Evolutionary conservation across 2,329 filamentous ascomycete genomes (phyloP).

Genomic region (Amauroascus niger): DNA sequence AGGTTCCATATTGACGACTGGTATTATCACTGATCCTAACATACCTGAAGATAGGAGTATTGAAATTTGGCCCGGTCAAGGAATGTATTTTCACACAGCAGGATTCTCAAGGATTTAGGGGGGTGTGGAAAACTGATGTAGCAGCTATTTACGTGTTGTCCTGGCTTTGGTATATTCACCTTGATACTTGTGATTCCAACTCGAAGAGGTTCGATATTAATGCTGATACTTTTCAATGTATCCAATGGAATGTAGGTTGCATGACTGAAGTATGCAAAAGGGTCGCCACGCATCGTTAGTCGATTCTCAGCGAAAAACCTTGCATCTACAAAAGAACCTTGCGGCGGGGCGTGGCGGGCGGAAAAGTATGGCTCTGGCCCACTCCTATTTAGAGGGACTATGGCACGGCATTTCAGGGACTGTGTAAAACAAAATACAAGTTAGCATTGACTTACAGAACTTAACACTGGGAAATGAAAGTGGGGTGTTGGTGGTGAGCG

Average conservation of each 20-base stretch:
- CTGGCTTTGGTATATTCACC: not conserved
- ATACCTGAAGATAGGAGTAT: conserved; percentile 10
- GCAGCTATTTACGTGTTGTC: not conserved
- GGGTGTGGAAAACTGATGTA: conserved; percentile 1
- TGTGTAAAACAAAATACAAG: conserved; percentile 1
- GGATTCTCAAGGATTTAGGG: not conserved
- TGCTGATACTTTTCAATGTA: conserved; percentile 10
- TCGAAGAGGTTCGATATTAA: not conserved
- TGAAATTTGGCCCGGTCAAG: not conserved
- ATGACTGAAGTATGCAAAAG: conserved; percentile 11
- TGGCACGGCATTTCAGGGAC: conserved; percentile 16
- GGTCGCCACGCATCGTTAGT: conserved; percentile 8
- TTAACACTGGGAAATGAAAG: too few relatives aligned
- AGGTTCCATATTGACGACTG: too few relatives aligned
- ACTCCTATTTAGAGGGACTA: conserved; percentile 14
- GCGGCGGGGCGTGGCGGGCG: conserved; percentile 3
- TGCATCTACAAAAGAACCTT: conserved; percentile 12
- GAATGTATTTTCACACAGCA: not conserved
- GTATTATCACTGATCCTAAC: too few relatives aligned
- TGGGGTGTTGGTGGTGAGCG: too few relatives aligned
- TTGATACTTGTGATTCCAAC: conserved; percentile 2
- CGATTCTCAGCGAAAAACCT: conserved; percentile 3
- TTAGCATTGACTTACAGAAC: conserved; percentile 6
- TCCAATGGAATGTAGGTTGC: conserved; percentile 15
- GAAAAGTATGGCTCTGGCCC: conserved; percentile 15